phyloP scores from a whole-genome alignment of 495 filamentous ascomycete genomes.

The Podospora comata region DNA sequence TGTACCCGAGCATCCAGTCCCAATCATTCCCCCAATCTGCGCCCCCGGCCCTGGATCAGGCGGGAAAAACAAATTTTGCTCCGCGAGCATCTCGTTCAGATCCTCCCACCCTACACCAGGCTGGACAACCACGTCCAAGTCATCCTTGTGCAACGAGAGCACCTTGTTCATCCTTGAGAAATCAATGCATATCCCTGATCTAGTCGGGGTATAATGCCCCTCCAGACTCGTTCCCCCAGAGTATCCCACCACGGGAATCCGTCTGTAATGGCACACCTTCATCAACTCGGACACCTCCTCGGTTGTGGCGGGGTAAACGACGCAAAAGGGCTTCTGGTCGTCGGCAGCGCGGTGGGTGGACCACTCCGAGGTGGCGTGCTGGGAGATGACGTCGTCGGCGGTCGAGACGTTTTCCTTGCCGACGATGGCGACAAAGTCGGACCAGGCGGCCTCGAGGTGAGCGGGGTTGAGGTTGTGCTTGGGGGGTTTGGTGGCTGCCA shows the following conservation, averaged over 20 bases:
- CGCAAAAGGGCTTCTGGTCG: constrained; percentile 50
- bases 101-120: constrained; percentile 77
- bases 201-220: constrained; percentile 72
- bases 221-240: constrained; percentile 77
- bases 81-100: constrained; percentile 67
- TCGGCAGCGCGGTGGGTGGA: constrained; percentile 66
- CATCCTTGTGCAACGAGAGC: constrained; percentile 64
- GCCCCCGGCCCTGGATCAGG: constrained; percentile 79
- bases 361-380: constrained; percentile 84
- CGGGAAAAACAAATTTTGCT: constrained; percentile 74
- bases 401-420: constrained; percentile 86
- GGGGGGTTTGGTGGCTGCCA: constrained; percentile 57
- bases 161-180: constrained; percentile 75
- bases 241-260: constrained; percentile 73
- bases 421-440: constrained; percentile 81
- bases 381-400: constrained; percentile 57
- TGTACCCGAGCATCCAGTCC: constrained; percentile 88
- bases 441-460: constrained; percentile 90
- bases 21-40: constrained; percentile 95
- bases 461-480: constrained; percentile 66
- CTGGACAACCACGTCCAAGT: constrained; percentile 79
- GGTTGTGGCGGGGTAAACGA: constrained; percentile 64
- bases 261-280: constrained; percentile 67
- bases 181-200: constrained; percentile 74
- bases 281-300: constrained; percentile 70